A percentile compares a stretch with the other conserved stretches of the same genome.
Conservation (phyloP, 2,329 filamentous ascomycete genomes). For the Lachnellula subtilissima region DNA sequence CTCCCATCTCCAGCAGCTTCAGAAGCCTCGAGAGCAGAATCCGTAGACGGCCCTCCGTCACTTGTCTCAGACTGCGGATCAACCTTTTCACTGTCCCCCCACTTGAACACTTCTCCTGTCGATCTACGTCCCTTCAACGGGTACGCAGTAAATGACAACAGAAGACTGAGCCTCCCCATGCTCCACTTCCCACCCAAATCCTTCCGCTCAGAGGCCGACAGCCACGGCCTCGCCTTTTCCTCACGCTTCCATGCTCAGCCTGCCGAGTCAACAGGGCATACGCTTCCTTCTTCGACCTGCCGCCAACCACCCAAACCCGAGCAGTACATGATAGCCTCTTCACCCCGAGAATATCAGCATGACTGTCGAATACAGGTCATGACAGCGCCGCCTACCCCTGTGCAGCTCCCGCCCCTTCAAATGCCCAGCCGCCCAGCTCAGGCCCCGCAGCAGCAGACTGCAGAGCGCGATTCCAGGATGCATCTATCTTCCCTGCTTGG, state of each 20-base stretch:
- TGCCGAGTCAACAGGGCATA: conserved; percentile 16
- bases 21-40: conserved; percentile 53
- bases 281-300: conserved; percentile 12
- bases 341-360: conserved; percentile 19
- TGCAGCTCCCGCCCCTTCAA: conserved; percentile 29
- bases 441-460: conserved; percentile 4
- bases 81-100: conserved; percentile 55
- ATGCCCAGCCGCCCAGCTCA: conserved; percentile 6
- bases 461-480: conserved; percentile 30
- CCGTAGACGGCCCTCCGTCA: conserved; percentile 58
- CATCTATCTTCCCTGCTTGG: conserved; percentile 28
- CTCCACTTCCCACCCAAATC: conserved; percentile 22
- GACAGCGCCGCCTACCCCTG: conserved; percentile 29
- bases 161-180: conserved; percentile 28
- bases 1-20: conserved; percentile 62
- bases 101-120: conserved; percentile 27
- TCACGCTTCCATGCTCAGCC: conserved; percentile 14
- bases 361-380: conserved; percentile 17
- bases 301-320: conserved; percentile 7
- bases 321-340: conserved; percentile 7
- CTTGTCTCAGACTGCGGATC: conserved; percentile 67
- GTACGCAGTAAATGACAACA: conserved; percentile 13
- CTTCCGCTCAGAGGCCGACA: conserved; percentile 25
- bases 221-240: conserved; percentile 16
- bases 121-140: conserved; percentile 29